These are phyloP conservation scores for Aspergillus sparsus DNA, from an alignment of 495 filamentous ascomycete species.

Conservation along the genomic window DNA sequence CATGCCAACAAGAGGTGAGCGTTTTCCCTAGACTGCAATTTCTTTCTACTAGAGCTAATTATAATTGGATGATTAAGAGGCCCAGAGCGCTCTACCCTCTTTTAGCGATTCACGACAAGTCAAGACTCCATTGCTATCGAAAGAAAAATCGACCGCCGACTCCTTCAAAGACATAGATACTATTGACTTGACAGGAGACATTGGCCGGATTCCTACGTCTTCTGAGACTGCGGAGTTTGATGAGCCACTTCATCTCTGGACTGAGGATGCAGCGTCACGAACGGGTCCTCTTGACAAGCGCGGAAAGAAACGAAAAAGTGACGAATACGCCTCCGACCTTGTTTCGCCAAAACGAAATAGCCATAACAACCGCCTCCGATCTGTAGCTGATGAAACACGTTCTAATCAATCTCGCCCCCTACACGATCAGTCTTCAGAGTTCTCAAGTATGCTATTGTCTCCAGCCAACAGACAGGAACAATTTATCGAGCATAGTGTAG, in stretches of 20 bases:
- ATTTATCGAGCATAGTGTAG: neutral
- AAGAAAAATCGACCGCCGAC: constrained; percentile 25
- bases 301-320: constrained; percentile 73
- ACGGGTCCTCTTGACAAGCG: constrained; percentile 49
- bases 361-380: constrained; percentile 28
- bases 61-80: constrained; percentile 28
- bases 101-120: constrained; percentile 22
- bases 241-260: constrained; percentile 58
- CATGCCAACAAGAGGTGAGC: constrained; percentile 28
- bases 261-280: constrained; percentile 55
- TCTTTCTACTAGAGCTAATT: neutral
- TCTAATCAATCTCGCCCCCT: neutral
- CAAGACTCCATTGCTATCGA: constrained; percentile 28
- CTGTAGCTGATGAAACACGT: constrained; percentile 8
- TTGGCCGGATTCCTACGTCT: constrained; percentile 40
- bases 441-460: constrained; percentile 3
- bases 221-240: constrained; percentile 51
- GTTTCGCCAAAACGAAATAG: constrained; percentile 34
- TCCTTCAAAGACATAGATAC: constrained; percentile 51
- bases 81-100: constrained; percentile 31
- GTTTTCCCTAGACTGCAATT: neutral
- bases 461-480: constrained; percentile 8
- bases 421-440: too few species aligned
- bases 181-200: constrained; percentile 70
- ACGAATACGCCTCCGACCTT: constrained; percentile 59